phyloP scores from a whole-genome alignment of 2,329 filamentous ascomycete species.

The Cytospora schulzeri region DNA sequence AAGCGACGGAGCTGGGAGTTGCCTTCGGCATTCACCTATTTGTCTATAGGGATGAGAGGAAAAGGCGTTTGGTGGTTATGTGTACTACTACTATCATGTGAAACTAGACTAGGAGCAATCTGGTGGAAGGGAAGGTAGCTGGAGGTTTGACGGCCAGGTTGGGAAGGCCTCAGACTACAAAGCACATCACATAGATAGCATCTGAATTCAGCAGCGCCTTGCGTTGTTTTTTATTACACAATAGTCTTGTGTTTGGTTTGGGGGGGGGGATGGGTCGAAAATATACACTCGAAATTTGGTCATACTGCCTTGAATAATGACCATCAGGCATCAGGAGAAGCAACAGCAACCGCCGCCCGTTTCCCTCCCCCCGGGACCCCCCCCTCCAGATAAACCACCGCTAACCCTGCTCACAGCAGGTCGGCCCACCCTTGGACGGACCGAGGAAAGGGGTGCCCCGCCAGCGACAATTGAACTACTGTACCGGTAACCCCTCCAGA shows the following conservation, averaged over 20 bases:
- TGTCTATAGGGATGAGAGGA: conserved; percentile 8
- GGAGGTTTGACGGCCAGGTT: neutral
- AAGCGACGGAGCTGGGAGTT: conserved; percentile 22
- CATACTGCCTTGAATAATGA: neutral
- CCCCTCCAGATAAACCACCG: neutral
- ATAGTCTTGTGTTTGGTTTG: too few species aligned
- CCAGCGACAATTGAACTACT: neutral
- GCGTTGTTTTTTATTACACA: neutral
- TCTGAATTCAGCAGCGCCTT: neutral
- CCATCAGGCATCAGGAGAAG: too few species aligned
- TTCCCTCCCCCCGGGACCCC: neutral
- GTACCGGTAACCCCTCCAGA: neutral
- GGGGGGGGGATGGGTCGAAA: too few species aligned
- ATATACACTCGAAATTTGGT: too few species aligned
- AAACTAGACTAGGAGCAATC: neutral
- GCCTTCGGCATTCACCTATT: conserved; percentile 19
- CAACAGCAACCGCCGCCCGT: too few species aligned
- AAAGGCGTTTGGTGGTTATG: conserved; percentile 17
- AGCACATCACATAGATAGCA: neutral
- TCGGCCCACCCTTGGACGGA: neutral
- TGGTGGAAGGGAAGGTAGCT: neutral
- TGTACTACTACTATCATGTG: conserved; percentile 9
- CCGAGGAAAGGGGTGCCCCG: neutral
- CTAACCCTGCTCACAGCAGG: neutral
- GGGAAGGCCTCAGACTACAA: neutral